Conservation (phyloP, 352 stramenopile species). For the Phytophthora fragariaefolia region DNA sequence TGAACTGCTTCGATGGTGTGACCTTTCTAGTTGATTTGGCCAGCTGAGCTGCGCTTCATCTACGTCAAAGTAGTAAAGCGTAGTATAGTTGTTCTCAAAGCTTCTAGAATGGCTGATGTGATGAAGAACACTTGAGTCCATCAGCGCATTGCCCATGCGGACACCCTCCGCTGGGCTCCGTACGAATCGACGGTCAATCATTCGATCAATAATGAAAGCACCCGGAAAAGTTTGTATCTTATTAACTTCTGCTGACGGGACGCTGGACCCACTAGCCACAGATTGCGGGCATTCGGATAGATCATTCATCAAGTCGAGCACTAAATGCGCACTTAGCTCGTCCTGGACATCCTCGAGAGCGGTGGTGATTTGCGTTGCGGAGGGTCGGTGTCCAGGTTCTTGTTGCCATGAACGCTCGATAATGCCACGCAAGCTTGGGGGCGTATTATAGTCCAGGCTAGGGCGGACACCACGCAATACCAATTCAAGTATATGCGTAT, state of each 20-base stretch:
- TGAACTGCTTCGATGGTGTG: constrained; percentile 9
- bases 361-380: constrained; percentile 36
- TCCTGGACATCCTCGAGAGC: constrained; percentile 43
- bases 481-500: constrained; percentile 47
- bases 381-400: constrained; percentile 39
- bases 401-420: constrained; percentile 43
- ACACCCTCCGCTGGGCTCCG: constrained; percentile 44
- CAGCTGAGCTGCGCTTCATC: constrained; percentile 24
- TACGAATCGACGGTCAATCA: constrained; percentile 49
- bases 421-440: constrained; percentile 26
- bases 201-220: constrained; percentile 31
- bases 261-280: constrained; percentile 2
- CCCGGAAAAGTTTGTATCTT: constrained; percentile 18
- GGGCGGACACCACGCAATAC: constrained; percentile 51
- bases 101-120: constrained; percentile 53
- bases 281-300: constrained; percentile 11
- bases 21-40: constrained; percentile 28
- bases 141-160: constrained; percentile 66
- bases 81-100: constrained; percentile 46
- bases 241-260: constrained; percentile 1
- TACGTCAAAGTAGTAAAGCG: constrained; percentile 50
- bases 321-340: constrained; percentile 35
- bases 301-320: constrained; percentile 28
- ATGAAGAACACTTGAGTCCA: constrained; percentile 65
- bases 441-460: constrained; percentile 27